Evolutionary conservation across 2,329 filamentous ascomycete genomes (phyloP), one percentile per base, ranked within the genome.

Genomic region (Dissoconium aciculare): DNA sequence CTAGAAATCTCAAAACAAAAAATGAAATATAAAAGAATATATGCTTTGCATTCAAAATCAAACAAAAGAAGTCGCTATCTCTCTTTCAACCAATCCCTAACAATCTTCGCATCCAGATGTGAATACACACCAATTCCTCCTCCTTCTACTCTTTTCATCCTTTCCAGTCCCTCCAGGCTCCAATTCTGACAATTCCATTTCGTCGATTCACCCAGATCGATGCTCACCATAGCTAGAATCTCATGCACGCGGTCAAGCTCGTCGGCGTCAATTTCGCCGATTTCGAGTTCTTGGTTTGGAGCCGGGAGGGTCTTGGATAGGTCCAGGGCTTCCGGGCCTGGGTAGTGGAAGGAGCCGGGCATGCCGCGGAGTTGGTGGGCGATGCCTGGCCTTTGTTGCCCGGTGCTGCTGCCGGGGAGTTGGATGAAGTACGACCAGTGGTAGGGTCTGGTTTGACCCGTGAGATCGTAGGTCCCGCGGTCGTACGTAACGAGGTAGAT

Each of bases 121-220:
- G 8, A 8, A n/a, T 23, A n/a, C 8, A 23, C n/a, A 23, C n/a
- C 8, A n/a, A n/a, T n/a, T n/a, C n/a, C n/a, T n/a, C n/a, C n/a
- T n/a, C n/a, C n/a, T 8, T n/a, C 19, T n/a, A n/a, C 19, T 8
- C 19, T 8, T n/a, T 23, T 23, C 19, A 23, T 23, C n/a, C 19
- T 23, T 23, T n/a, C 19, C 8, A 23, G 8, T 8, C 19, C 19
- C n/a, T 23, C 19, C 19, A 23, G 19, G 8, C 8, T n/a, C 19
- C 19, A 23, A 23, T 23, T n/a, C 19, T 23, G 19, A 23, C 19
- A 23, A 23, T 23, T 23, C 19, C 19, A 23, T n/a, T 23, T 23
- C 19, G 19, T 8, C 19, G 19, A 23, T 23, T 23, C 19, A 23
- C n/a, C n/a, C n/a, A 8, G 8, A 8, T 8, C 19, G n/a, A 23